Base-by-base conservation (phyloP, 768 basidiomycete genomes). In the Exsudoporus frostii region DNA sequence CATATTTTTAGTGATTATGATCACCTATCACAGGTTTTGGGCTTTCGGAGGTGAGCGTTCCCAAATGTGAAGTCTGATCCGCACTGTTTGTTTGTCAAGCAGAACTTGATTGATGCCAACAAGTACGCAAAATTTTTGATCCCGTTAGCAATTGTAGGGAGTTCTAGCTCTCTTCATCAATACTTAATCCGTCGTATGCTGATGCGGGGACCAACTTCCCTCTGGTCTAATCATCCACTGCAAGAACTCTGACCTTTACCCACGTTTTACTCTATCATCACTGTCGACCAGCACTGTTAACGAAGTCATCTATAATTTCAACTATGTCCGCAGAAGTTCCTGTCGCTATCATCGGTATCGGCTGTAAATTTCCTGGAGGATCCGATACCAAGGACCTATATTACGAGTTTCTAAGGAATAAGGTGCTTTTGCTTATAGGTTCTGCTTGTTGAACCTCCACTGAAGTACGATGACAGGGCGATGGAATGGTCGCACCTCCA, bases 321-420 rank as follows among this genome's bases (percentile, higher is more conserved):
- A 54, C 40, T 8, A 69, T 69, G 67, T 69, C 68, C 29, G 61
- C 68, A 34, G 55, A 68, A 53, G 43, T 60, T 14, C 67, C 67
- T 6, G 64, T 63, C 47, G 68, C 67, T 17, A 40, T 70, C 42
- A 61, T 69, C 39, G 68, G 67, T 22, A 70, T 69, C 29, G 67
- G 67, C n/a, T 68, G 68, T 47, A 68, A 62, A 54, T 70, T 69
- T 37, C 66, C 67, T 43, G 66, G 66, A 39, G 65, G 64, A 41
- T 69, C 68, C 19, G 67, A 69, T 25, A 68, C 68, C 48, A 64
- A 65, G 29, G 59, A 65, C 9, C 29, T 68, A 17, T 69, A 62
- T 32, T 68, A 70, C 30, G 64, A 69, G 38, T 69, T 68, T 52
- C 43, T 68, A 9, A 55, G 67, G 45, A 68, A 62, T 32, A 68